phyloP scores from a whole-genome alignment of 2,329 filamentous ascomycete genomes.

The Proliferodiscus dingleyae region DNA sequence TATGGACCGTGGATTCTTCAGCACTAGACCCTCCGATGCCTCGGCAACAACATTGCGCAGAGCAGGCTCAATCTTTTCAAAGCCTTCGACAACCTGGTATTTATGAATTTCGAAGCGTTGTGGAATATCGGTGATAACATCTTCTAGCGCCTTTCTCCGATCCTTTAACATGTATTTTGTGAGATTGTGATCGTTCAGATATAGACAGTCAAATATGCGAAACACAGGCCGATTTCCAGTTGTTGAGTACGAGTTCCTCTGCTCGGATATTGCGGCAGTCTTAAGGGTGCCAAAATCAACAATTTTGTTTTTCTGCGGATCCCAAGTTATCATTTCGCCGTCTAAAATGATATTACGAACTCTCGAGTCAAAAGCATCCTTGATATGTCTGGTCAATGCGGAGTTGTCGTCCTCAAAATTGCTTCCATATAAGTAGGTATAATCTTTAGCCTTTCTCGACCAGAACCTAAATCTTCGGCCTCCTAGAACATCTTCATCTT shows the following conservation, averaged over 20 bases:
- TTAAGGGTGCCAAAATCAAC: slow-evolving; percentile 91
- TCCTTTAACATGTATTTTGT: slow-evolving; percentile 81
- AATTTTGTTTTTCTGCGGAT: slow-evolving; percentile 76
- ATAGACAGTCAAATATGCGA: slow-evolving; percentile 85
- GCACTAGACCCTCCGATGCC: slow-evolving; percentile 81
- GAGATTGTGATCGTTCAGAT: slow-evolving; percentile 74
- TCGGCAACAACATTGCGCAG: slow-evolving; percentile 81
- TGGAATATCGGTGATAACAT: slow-evolving; percentile 63
- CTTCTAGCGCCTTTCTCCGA: slow-evolving; percentile 68
- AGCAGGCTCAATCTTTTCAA: slow-evolving; percentile 70
- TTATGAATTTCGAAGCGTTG: slow-evolving; percentile 79
- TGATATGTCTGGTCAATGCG: slow-evolving; percentile 74
- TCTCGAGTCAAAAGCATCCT: slow-evolving; percentile 67
- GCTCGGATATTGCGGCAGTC: slow-evolving; percentile 76
- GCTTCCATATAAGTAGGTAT: slow-evolving; percentile 87
- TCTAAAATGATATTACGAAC: slow-evolving; percentile 88
- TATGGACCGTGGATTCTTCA: slow-evolving; percentile 86
- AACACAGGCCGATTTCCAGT: slow-evolving; percentile 69
- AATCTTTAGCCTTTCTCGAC: slow-evolving; percentile 95
- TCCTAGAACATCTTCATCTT: slow-evolving; percentile 62
- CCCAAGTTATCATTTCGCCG: slow-evolving; percentile 99
- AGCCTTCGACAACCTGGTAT: slow-evolving; percentile 60
- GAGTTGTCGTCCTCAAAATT: slow-evolving; percentile 69
- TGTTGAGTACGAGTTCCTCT: slow-evolving; percentile 62
- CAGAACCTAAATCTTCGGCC: slow-evolving; percentile 79